Evolutionary conservation across 768 basidiomycete species (phyloP).

Genomic region (Tephrocybe sp.): DNA sequence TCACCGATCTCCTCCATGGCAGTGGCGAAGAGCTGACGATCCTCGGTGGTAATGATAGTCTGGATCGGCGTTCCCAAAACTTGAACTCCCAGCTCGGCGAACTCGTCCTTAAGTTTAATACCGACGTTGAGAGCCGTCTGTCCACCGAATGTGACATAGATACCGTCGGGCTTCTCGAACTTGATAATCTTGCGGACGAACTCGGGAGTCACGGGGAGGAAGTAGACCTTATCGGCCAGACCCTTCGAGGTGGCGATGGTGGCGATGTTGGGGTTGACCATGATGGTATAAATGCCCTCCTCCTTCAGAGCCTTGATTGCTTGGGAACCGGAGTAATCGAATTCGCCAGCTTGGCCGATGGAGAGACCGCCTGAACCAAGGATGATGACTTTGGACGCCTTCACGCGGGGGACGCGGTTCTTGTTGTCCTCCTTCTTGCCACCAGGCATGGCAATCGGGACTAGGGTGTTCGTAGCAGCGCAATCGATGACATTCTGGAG

Average conservation of each 20-base stretch:
- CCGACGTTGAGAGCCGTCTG: slow-evolving; percentile 97
- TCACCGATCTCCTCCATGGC: slow-evolving; percentile 97
- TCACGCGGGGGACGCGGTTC: slow-evolving; percentile 62
- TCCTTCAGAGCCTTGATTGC: slow-evolving; percentile 99
- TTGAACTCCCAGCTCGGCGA: slow-evolving; percentile 82
- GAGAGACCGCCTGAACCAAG: slow-evolving; percentile 97
- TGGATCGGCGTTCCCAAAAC: slow-evolving; percentile 97
- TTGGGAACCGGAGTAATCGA: slow-evolving; percentile 99
- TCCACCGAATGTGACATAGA: slow-evolving; percentile 98
- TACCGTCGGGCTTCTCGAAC: slow-evolving; percentile 98
- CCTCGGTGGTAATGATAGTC: slow-evolving; percentile 97
- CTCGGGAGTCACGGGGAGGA: slow-evolving; percentile 96
- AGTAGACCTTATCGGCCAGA: slow-evolving; percentile 99
- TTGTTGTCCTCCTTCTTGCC: slow-evolving; percentile 86
- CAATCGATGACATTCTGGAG: slow-evolving; percentile 83
- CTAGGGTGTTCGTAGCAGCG: slow-evolving; percentile 51
- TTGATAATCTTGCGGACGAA: slow-evolving; percentile 98
- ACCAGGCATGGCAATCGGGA: slow-evolving; percentile 70
- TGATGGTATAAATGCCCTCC: slow-evolving; percentile 98
- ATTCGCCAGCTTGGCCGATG: slow-evolving; percentile 98
- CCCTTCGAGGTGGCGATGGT: slow-evolving; percentile 98
- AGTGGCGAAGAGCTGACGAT: slow-evolving; percentile 88
- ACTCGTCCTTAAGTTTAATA: slow-evolving; percentile 97
- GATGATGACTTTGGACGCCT: slow-evolving; percentile 92
- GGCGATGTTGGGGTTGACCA: slow-evolving; percentile 98